phyloP scores from a whole-genome alignment of 805 yeast species.

The Osmozyma mogii region DNA sequence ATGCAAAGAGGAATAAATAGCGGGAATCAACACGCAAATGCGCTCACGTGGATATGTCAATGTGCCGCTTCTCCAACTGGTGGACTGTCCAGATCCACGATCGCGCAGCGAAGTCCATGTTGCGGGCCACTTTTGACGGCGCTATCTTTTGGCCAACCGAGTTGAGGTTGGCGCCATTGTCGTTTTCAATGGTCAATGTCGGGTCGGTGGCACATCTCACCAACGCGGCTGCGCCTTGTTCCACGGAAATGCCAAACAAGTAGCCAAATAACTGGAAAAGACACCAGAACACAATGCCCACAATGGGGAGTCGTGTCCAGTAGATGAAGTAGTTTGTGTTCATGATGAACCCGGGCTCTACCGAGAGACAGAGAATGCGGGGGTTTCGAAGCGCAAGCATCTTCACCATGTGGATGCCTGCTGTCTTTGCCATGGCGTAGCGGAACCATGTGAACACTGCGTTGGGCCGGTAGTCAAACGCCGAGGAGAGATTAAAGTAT shows the following conservation, averaged over 20 bases:
- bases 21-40: no score
- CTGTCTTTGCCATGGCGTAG: conserved; percentile 70
- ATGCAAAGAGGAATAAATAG: no score
- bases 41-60: no score
- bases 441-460: conserved; percentile 69
- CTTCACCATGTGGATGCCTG: conserved; percentile 66
- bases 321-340: conserved; percentile 67
- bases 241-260: conserved; percentile 62
- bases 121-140: conserved; percentile 51
- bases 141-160: conserved; percentile 49
- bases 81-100: conserved; percentile 77
- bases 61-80: conserved; percentile 44
- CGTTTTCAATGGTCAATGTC: conserved; percentile 38
- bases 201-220: conserved; percentile 55
- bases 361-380: conserved; percentile 51
- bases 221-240: conserved; percentile 63
- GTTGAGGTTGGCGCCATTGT: conserved; percentile 64
- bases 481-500: conserved; percentile 39
- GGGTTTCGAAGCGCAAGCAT: conserved; percentile 62
- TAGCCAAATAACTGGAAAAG: conserved; percentile 61
- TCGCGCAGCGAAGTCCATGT: conserved; percentile 53
- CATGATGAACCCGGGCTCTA: conserved; percentile 86
- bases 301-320: conserved; percentile 69
- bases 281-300: conserved; percentile 71
- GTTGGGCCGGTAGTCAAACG: conserved; percentile 55